These are phyloP conservation scores for Exophiala oligosperma DNA, from an alignment of 2,329 filamentous ascomycete species.

Conservation along the genomic window DNA sequence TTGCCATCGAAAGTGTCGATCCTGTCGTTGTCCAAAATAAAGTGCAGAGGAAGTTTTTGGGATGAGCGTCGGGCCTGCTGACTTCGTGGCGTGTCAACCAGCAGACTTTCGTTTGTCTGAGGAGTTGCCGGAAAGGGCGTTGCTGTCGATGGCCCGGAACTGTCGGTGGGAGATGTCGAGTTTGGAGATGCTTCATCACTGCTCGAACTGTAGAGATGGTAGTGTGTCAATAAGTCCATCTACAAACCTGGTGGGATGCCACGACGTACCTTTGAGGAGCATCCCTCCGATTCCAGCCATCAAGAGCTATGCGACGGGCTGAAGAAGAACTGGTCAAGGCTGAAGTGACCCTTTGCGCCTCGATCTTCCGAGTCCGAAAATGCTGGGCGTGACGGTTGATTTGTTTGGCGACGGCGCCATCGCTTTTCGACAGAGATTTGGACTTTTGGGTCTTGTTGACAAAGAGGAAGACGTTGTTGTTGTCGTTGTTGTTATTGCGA, in stretches of 20 bases:
- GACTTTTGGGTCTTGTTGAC: constrained; percentile 26
- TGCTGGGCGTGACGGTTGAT: constrained; percentile 27
- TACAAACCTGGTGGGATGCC: neutral
- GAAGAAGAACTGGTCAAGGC: constrained; percentile 21
- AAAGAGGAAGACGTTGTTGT: constrained; percentile 21
- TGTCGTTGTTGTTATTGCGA: constrained; percentile 8
- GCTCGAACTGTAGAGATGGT: constrained; percentile 1
- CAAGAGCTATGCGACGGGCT: constrained; percentile 22
- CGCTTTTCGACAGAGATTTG: constrained; percentile 26
- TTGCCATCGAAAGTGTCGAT: neutral
- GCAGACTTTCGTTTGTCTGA: neutral
- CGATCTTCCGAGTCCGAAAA: constrained; percentile 21
- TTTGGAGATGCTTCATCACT: constrained; percentile 16
- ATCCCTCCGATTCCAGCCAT: constrained; percentile 25
- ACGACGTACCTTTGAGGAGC: constrained; percentile 8
- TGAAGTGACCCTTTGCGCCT: constrained; percentile 18
- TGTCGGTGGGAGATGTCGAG: constrained; percentile 9
- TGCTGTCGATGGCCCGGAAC: neutral
- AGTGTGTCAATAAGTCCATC: neutral
- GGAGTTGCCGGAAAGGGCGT: neutral
- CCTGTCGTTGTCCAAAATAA: neutral
- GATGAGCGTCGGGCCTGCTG: neutral
- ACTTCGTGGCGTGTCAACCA: neutral
- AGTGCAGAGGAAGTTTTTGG: constrained; percentile 1
- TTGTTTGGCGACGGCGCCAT: constrained; percentile 22